Conservation (phyloP, 2,329 filamentous ascomycete genomes). For the Emericellopsis cladophorae region DNA sequence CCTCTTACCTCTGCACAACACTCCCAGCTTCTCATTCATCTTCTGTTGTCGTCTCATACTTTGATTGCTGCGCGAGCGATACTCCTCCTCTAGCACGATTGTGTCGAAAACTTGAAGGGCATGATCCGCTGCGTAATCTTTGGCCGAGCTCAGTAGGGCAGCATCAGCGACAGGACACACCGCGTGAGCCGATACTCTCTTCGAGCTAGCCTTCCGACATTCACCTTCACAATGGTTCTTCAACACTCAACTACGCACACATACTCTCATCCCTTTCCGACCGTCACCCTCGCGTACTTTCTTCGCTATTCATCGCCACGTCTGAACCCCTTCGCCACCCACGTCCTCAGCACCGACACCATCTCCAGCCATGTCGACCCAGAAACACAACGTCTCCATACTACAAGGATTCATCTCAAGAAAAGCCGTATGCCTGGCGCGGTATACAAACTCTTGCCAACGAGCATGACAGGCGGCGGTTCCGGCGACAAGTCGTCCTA, state of each 20-base stretch:
- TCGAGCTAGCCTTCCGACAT: constrained; percentile 1
- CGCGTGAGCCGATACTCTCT: neutral
- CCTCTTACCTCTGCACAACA: neutral
- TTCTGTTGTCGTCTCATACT: neutral
- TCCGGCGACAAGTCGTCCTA: constrained; percentile 58
- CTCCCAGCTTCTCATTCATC: neutral
- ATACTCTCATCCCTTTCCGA: constrained; percentile 72
- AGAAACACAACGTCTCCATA: constrained; percentile 61
- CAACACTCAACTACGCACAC: constrained; percentile 54
- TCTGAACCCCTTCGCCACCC: constrained; percentile 66
- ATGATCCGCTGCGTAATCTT: constrained; percentile 10
- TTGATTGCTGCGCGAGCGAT: too few relatives aligned
- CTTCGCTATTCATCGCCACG: constrained; percentile 65
- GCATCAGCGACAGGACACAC: constrained; percentile 1
- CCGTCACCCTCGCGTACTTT: constrained; percentile 81
- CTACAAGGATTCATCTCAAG: constrained; percentile 70
- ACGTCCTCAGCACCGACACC: constrained; percentile 75
- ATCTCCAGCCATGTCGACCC: constrained; percentile 64
- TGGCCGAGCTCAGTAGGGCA: constrained; percentile 9
- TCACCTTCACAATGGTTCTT: constrained; percentile 40
- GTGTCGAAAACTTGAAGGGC: neutral
- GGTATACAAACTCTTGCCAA: constrained; percentile 63
- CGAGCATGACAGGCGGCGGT: constrained; percentile 51
- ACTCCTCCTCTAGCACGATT: too few relatives aligned
- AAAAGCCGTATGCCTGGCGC: constrained; percentile 65